Evolutionary conservation across 2,329 filamentous ascomycete species (phyloP).

Genomic region (Spiromastix sp.): DNA sequence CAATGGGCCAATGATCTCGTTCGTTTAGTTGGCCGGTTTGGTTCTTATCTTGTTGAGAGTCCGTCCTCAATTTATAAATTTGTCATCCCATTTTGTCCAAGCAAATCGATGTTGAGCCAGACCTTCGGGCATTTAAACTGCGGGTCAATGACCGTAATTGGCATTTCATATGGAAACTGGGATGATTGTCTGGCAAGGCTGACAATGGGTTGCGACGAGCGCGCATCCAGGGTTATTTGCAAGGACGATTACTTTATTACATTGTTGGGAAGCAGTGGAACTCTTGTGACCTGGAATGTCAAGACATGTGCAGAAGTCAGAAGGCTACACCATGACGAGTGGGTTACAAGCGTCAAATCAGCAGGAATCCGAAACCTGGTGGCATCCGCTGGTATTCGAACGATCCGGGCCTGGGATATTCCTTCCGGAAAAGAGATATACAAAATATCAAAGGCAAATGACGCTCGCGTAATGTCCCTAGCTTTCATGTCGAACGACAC

Average conservation of each 20-base stretch:
- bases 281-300: constrained; percentile 14
- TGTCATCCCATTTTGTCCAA: constrained; percentile 32
- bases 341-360: constrained; percentile 10
- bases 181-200: constrained; percentile 13
- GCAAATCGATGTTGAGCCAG: constrained; percentile 23
- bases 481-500: constrained; percentile 10
- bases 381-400: constrained; percentile 12
- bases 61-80: constrained; percentile 28
- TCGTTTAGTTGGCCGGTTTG: constrained; percentile 29
- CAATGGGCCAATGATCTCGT: constrained; percentile 27
- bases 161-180: constrained; percentile 10
- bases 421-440: constrained; percentile 6
- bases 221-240: constrained; percentile 9
- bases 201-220: constrained; percentile 6
- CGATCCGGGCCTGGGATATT: constrained; percentile 15
- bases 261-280: constrained; percentile 14
- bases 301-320: constrained; percentile 15
- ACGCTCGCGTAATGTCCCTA: constrained; percentile 11
- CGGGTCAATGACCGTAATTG: constrained; percentile 12
- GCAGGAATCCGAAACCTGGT: constrained; percentile 10
- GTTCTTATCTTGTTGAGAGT: constrained; percentile 13
- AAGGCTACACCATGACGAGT: constrained; percentile 13
- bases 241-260: constrained; percentile 14
- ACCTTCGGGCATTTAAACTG: constrained; percentile 18
- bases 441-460: constrained; percentile 6